phyloP scores from a whole-genome alignment of 495 filamentous ascomycete genomes.

The Daldinia loculata region DNA sequence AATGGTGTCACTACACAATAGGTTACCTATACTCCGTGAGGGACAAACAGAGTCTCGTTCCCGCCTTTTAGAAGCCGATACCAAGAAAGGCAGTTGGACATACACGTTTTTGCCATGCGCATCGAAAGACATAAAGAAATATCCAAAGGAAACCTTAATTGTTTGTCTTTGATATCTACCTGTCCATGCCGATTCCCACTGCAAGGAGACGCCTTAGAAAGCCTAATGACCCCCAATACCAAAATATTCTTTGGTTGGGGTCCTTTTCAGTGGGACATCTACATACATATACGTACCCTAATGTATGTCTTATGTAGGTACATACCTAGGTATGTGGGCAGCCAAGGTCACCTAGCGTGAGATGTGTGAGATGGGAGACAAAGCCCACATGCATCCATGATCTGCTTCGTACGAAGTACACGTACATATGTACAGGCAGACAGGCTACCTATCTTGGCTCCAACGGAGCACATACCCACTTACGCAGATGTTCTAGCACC shows the following conservation, averaged over 20 bases:
- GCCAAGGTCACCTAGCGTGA: conserved; percentile 1
- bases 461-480: conserved; percentile 17
- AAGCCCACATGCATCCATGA: conserved; percentile 2
- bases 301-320: neutral
- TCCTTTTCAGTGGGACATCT: neutral
- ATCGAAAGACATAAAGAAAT: neutral
- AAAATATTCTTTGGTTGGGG: conserved; percentile 1
- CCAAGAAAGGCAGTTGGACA: conserved; percentile 1
- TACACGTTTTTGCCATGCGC: conserved; percentile 26
- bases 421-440: conserved; percentile 8
- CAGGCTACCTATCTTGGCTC: conserved; percentile 27
- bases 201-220: conserved; percentile 25
- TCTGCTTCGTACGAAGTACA: conserved; percentile 7
- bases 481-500: conserved; percentile 22
- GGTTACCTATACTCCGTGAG: neutral
- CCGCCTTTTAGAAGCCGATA: neutral
- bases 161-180: conserved; percentile 11
- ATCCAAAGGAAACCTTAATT: conserved; percentile 14
- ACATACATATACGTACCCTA: neutral
- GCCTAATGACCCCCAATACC: neutral
- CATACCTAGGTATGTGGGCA: neutral
- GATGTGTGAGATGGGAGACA: conserved; percentile 1
- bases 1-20: conserved; percentile 9
- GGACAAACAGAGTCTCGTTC: neutral
- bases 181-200: neutral